Evolutionary conservation across 2,329 filamentous ascomycete genomes (phyloP), one percentile per base, ranked within the genome.

Genomic region (Phialocephala sp.): DNA sequence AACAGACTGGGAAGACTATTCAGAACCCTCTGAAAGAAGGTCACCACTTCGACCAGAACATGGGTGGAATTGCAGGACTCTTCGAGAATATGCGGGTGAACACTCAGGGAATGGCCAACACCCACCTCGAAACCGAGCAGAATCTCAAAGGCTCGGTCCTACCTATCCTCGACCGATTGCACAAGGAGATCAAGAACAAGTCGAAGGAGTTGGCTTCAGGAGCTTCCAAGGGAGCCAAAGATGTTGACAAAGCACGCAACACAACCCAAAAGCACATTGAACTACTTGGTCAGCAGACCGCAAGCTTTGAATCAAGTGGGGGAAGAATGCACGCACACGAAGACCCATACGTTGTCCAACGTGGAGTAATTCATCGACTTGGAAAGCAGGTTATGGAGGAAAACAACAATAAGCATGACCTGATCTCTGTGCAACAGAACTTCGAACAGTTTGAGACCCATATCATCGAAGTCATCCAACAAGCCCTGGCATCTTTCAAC

Each of bases 151-250:
- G 89, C 66, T 89, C 89, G 15, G 91, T 98, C 36, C 84, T 97
- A 22, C 95, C 94, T 43, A 89, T 94, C 69, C 89, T 99, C 76
- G 92, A 96, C 73, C 91, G 93, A 60, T 84, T 99, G 58, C 94
- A 98, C 82, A 90, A 92, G 77, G 95, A 98, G 78, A 95, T 99
- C 83, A 99, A 98, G 85, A 89, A 91, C 81, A 98, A 98, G 83
- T 85, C 87, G 69, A 98, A 98, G 83, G 94, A 97, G 80, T 85
- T 99, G 59, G 85, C 87, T 52, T 85, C 88, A 68, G 94, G 94
- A 9, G 92, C 91, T 24, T 86, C 89, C 67, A 97, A 96, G 83
- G 87, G 89, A 18, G 88, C 91, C 71, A 99, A 98, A 82, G 88
- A 92, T 59, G 93, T 99, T 24, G 93, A 97, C 68, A 97, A 97